Base-by-base conservation (phyloP, 495 filamentous ascomycete genomes). In the Mytilinidion resinicola region DNA sequence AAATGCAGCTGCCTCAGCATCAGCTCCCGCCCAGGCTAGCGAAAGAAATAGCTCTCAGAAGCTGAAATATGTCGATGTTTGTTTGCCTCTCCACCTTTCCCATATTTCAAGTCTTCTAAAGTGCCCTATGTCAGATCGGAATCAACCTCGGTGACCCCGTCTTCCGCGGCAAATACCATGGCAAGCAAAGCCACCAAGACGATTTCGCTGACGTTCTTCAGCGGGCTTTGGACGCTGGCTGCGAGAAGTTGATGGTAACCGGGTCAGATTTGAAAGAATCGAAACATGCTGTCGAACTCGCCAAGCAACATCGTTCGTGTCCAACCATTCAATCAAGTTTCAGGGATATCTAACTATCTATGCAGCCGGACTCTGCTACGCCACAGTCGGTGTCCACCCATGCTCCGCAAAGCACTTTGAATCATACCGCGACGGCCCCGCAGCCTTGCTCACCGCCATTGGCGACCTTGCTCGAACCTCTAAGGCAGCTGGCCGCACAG, bases 61-160 rank as follows among this genome's bases (percentile, higher is more conserved):
- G 42, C 73, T 79, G n/a, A 70, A 76, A 62, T 85, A 84, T 65
- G 77, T 81, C 30, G 82, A 85, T 79, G 82, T 85, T 64, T 72
- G 80, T 73, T 21, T 10, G 35, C 52, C 53, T 52, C 36, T 33
- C 11, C 5, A 35, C 11, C 33, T 55, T 39, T 37, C 53, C 21
- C 8, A 25, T 11, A 52, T n/a, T 15, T 30, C 3, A 19, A 55
- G 30, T 37, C 11, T 9, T 33, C 6, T 19, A 59, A 48, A 56
- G 12, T 8, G 33, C 36, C 11, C 4, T 12, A 8, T 46, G 7
- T 33, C 56, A 86, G 82, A 81, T 97, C 54, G 93, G 93, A 37
- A 96, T 98, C 76, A 98, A 98, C 73, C 78, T 98, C 39, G 85
- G 88, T 51, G 93, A 97, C 60, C 83, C 86, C 21, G 85, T 95